Base-by-base conservation (phyloP, 1,284 basidiomycete species). In the Butyriboletus appendiculatus region DNA sequence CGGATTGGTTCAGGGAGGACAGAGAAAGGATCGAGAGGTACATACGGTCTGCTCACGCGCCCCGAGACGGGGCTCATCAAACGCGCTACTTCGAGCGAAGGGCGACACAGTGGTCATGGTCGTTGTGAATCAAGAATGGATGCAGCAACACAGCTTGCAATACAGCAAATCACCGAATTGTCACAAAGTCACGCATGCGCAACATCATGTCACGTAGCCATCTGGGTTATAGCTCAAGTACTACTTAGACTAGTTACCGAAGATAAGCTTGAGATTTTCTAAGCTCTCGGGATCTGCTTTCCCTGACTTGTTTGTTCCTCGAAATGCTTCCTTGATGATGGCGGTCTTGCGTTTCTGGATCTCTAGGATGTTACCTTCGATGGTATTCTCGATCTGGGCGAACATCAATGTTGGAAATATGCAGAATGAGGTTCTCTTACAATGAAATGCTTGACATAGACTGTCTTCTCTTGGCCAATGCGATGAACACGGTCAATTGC, bases 281-380 rank as follows among this genome's bases (percentile, higher is more conserved):
- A 92, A 71, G 57, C 88, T 89, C 63, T 91, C 88, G 2, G 82
- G 75, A 59, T 88, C 85, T 2, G 72, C 64, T 33, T 71, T 73
- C 10, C 57, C 68, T 65, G 63, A 46, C 63, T 63, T 59, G 57
- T 59, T 67, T 72, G 66, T 61, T 45, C 85, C 84, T 37, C 84
- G 80, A 67, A 92, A 89, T 0, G 90, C 90, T 65, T 88, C 89
- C 64, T 86, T 86, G 34, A 94, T 82, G 44, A 96, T 87, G 4
- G 91, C 92, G 0, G 85, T 90, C 72, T 96, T 96, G 35, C 92
- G 79, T 64, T 88, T 87, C 70, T 96, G 96, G 47, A 99, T 98
- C 67, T 89, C 84, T 32, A 94, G 74, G 57, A 94, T 92, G 12
- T 90, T 83, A 6, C 85, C 87, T 67, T 94, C 92, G 46, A 92